Evolutionary conservation across 371 early-diverging fungal species (phyloP).

Genomic region (Thermomucor indicae-seudaticae): DNA sequence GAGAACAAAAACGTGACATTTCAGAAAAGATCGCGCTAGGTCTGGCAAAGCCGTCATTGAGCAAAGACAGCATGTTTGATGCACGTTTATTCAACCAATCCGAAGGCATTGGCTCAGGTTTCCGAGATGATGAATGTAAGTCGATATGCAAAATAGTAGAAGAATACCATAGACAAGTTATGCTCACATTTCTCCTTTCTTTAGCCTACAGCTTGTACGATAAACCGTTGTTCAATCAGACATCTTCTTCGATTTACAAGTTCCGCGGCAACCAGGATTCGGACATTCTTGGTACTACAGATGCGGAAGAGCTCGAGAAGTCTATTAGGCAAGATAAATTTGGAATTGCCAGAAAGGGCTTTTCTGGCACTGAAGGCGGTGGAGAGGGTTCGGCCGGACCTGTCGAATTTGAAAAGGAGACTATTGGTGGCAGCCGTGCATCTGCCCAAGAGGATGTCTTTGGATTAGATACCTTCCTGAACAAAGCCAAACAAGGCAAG

Average conservation of each 20-base stretch:
- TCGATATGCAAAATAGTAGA: not conserved
- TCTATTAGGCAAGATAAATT: constrained; percentile 71
- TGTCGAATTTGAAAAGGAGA: constrained; percentile 89
- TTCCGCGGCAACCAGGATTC: constrained; percentile 66
- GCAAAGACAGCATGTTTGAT: constrained; percentile 91
- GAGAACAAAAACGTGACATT: constrained; percentile 85
- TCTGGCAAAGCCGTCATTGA: constrained; percentile 83
- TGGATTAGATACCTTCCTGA: constrained; percentile 59
- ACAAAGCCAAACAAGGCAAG: constrained; percentile 50
- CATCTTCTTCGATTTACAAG: constrained; percentile 75
- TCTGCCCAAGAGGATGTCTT: constrained; percentile 42
- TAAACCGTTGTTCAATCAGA: constrained; percentile 83
- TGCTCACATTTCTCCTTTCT: not conserved
- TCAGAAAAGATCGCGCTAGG: constrained; percentile 98
- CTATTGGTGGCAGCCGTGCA: constrained; percentile 15
- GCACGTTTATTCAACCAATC: constrained; percentile 91
- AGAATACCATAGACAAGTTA: not conserved
- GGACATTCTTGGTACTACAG: constrained; percentile 66
- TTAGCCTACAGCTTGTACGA: constrained; percentile 80
- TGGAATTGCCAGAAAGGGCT: constrained; percentile 56
- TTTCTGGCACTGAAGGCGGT: constrained; percentile 64
- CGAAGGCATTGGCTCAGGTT: constrained; percentile 81
- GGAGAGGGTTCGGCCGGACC: constrained; percentile 65
- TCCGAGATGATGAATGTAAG: constrained; percentile 80
- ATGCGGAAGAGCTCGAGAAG: constrained; percentile 67